Evolutionary conservation across 2,329 filamentous ascomycete genomes (phyloP).

Genomic region (Fusarium metavorans): DNA sequence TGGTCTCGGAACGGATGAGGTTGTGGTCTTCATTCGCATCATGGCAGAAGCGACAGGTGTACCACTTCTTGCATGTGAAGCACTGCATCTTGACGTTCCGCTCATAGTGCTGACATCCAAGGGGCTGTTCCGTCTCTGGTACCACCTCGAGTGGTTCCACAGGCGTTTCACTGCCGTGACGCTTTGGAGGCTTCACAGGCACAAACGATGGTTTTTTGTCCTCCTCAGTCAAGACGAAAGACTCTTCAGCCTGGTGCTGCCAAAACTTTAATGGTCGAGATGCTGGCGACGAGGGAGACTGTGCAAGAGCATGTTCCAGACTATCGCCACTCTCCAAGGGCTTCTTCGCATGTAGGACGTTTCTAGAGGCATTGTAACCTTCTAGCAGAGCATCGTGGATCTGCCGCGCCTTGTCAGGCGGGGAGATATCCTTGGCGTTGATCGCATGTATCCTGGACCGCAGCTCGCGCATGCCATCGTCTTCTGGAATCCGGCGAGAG

Average conservation of each 20-base stretch:
- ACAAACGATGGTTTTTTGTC: constrained; percentile 78
- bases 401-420: constrained; percentile 75
- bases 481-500: constrained; percentile 69
- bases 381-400: constrained; percentile 80
- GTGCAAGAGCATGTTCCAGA: constrained; percentile 51
- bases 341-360: constrained; percentile 27
- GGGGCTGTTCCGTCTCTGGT: constrained; percentile 50
- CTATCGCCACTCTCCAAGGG: constrained; percentile 28
- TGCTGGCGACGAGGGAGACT: constrained; percentile 55
- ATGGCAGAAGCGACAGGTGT: constrained; percentile 95
- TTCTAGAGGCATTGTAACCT: constrained; percentile 65
- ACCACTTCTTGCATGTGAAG: constrained; percentile 89
- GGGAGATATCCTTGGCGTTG: constrained; percentile 69
- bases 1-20: constrained; percentile 84
- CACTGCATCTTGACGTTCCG: constrained; percentile 97
- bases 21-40: constrained; percentile 84
- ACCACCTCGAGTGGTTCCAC: constrained; percentile 32
- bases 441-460: constrained; percentile 77
- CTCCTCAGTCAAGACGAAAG: constrained; percentile 65
- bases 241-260: constrained; percentile 62
- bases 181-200: constrained; percentile 61
- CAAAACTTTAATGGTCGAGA: constrained; percentile 69
- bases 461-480: constrained; percentile 81
- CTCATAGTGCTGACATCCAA: constrained; percentile 94
- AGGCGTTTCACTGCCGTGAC: constrained; percentile 59